Percentiles rank a stretch among this genome's conserved stretches.
Evolutionary conservation across 139 green algal species (phyloP).

Genomic region (Astrephomene gubernaculifera): DNA sequence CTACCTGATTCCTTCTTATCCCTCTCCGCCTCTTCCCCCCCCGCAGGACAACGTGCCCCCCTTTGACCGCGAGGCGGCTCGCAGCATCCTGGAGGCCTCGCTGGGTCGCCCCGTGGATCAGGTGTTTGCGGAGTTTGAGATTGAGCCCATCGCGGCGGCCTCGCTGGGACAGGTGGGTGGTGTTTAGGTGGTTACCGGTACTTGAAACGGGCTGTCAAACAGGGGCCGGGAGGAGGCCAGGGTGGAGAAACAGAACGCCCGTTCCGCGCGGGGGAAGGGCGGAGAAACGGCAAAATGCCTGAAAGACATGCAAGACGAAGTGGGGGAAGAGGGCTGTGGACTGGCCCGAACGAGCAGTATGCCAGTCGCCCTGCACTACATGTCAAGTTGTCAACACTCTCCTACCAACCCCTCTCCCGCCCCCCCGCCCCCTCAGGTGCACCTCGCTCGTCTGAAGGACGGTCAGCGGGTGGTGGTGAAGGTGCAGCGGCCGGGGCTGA

Average conservation of each 20-base stretch:
- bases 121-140: slow-evolving; percentile 91
- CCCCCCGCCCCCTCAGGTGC: slow-evolving; percentile 74
- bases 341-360: too few species aligned
- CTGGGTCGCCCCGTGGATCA: slow-evolving; percentile 78
- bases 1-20: too few species aligned
- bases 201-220: too few species aligned
- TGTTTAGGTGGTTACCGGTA: too few species aligned
- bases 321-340: too few species aligned
- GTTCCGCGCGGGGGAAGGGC: not conserved
- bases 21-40: not conserved
- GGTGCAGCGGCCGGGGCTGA: slow-evolving; percentile 96
- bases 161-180: slow-evolving; percentile 87
- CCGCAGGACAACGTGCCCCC: slow-evolving; percentile 95
- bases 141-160: slow-evolving; percentile 92
- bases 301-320: too few species aligned
- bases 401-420: not conserved
- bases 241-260: not conserved
- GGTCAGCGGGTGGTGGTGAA: slow-evolving; percentile 95
- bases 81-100: slow-evolving; percentile 86
- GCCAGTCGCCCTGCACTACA: too few species aligned
- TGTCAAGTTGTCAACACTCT: too few species aligned
- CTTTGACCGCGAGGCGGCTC: slow-evolving; percentile 84
- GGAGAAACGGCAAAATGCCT: too few species aligned
- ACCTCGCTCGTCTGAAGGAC: slow-evolving; percentile 84
- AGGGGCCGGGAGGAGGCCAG: not conserved